Evolutionary conservation across 192 early-diverging fungal species (phyloP), one percentile per base, ranked within the genome.

Genomic region (Phycomyces blakesleeanus): DNA sequence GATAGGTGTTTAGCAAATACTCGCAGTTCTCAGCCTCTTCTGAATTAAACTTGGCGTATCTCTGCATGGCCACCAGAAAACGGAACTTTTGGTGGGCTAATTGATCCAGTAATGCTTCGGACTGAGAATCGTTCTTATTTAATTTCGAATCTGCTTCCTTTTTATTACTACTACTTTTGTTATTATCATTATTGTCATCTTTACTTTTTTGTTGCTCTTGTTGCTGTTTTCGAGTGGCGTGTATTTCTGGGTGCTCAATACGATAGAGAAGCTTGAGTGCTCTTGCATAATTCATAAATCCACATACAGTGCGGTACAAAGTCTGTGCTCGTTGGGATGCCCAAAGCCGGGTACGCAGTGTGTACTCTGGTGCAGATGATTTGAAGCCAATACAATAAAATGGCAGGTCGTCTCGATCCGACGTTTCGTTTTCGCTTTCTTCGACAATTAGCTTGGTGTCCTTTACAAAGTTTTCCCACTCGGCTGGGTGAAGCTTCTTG

Each of bases 391-490:
- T 81, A 57, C 81, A 81, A 60, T 85, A 84, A 68, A 87, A 87
- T n/a, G 83, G 82, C 53, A 85, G 55, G 59, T 87, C 85, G 61
- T 87, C 85, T 57, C 80, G 80, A n/a, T 72, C 70, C 15, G 55
- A 20, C 16, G 52, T 26, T 21, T 57, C 57, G 12, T 22, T 50
- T 3, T 64, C 44, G 39, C 39, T 49, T 61, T 87, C 85, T 69
- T 85, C 82, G 11, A 81, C 82, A 64, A 87, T 57, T 24, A 85
- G 81, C 76, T 84, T 88, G 68, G 83, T 85, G 42, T 89, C 87
- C 73, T 84, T 82, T 62, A 87, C 88, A 80, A 89, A 89, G 72
- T 89, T 87, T 41, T 87, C 81, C 88, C 88, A 89, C 69, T 89
- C 88, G 29, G 76, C 79, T 6, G 77, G 73, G 52, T 87, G 85